These are phyloP conservation scores for Dactylellina haptotyla DNA, from an alignment of 2,329 filamentous ascomycete species.

Conservation along the genomic window DNA sequence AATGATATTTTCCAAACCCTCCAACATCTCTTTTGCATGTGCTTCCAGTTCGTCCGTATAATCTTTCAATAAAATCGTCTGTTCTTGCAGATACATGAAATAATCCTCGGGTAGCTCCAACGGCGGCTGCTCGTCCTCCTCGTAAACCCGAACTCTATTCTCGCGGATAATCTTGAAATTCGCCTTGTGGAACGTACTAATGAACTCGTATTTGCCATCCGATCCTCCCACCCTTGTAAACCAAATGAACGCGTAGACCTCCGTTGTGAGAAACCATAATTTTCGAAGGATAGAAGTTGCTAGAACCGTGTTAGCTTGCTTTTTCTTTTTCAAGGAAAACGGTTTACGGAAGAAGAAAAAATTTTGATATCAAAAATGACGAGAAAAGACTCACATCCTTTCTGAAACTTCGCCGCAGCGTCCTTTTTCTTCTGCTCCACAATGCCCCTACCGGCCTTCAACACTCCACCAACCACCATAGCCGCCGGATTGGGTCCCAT, in stretches of 20 bases:
- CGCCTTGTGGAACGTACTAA: conserved; percentile 31
- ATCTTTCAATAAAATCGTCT: conserved; percentile 17
- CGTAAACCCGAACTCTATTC: conserved; percentile 14
- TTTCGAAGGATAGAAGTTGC: conserved; percentile 37
- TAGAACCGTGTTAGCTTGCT: background rate
- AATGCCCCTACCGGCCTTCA: conserved; percentile 35
- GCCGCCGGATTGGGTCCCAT: conserved; percentile 46
- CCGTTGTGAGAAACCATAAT: conserved; percentile 38
- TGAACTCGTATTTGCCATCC: conserved; percentile 33
- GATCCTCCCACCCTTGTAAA: conserved; percentile 13
- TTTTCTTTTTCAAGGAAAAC: no score
- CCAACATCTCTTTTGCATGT: conserved; percentile 29
- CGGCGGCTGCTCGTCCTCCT: conserved; percentile 5
- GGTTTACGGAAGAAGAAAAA: no score
- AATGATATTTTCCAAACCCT: conserved; percentile 12
- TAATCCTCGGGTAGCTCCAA: conserved; percentile 34
- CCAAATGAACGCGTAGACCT: conserved; percentile 46
- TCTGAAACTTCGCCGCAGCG: conserved; percentile 23
- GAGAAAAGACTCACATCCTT: conserved; percentile 23
- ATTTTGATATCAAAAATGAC: background rate
- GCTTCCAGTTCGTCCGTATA: conserved; percentile 28
- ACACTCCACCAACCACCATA: conserved; percentile 25
- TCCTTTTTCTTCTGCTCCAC: conserved; percentile 30
- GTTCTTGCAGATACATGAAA: conserved; percentile 48
- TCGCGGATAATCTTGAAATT: conserved; percentile 32